Conservation (phyloP, 495 filamentous ascomycete species). For the Melanomma pulvis-pyrius region DNA sequence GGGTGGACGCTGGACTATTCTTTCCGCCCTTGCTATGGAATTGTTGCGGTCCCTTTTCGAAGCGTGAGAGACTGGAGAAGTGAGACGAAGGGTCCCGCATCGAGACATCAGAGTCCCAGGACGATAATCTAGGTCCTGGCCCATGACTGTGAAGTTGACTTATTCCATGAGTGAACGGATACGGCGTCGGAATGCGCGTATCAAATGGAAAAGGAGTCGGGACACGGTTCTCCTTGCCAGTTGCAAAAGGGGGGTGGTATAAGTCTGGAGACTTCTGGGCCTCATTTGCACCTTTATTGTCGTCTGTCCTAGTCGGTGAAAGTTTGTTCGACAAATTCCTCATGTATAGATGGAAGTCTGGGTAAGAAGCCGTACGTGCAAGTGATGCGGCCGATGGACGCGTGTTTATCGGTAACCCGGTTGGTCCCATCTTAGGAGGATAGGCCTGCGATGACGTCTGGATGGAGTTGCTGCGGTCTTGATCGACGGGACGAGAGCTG, state of each 20-base stretch:
- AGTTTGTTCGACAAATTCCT: not conserved
- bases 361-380: constrained; percentile 28
- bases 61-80: constrained; percentile 11
- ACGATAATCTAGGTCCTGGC: not conserved
- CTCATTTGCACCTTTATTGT: not conserved
- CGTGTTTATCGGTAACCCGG: constrained; percentile 1
- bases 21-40: not conserved
- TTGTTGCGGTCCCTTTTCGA: not conserved
- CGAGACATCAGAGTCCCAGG: constrained; percentile 10
- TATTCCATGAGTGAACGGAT: not conserved
- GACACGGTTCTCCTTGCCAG: constrained; percentile 23
- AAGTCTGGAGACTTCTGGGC: not conserved
- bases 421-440: constrained; percentile 16
- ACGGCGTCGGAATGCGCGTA: not conserved
- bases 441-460: not conserved
- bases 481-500: not conserved
- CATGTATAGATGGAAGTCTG: constrained; percentile 4
- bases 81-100: constrained; percentile 19
- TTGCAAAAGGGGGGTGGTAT: not conserved
- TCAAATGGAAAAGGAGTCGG: constrained; percentile 23
- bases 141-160: not conserved
- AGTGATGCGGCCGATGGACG: constrained; percentile 27
- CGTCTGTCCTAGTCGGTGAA: not conserved
- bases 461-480: not conserved
- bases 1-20: constrained; percentile 7